A percentile compares a stretch with the other conserved stretches of the same genome.
These are phyloP conservation scores for Amphichorda felina DNA, from an alignment of 2,329 filamentous ascomycete genomes.

Conservation along the genomic window DNA sequence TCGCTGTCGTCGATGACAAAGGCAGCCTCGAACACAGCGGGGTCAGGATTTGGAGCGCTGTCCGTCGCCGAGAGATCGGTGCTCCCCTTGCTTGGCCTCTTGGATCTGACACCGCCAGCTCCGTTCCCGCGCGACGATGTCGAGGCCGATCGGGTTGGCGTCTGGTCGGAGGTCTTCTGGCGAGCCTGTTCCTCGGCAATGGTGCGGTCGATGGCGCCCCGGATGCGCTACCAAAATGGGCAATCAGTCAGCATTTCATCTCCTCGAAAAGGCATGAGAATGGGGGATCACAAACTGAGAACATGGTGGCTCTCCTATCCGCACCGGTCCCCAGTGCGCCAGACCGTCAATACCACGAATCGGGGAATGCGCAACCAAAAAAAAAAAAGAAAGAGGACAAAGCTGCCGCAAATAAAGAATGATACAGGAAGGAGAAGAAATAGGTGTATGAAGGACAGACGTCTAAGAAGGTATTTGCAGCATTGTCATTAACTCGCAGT, in stretches of 20 bases:
- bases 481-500: too few relatives aligned
- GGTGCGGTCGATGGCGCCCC: slow-evolving; percentile 73
- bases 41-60: slow-evolving; percentile 52
- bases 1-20: slow-evolving; percentile 83
- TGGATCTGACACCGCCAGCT: slow-evolving; percentile 22
- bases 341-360: not conserved
- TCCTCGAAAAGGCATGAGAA: not conserved
- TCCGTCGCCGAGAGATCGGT: slow-evolving; percentile 17
- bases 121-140: slow-evolving; percentile 26
- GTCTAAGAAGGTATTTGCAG: not conserved
- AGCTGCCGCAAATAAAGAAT: not conserved
- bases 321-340: not conserved
- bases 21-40: slow-evolving; percentile 75
- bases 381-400: not conserved
- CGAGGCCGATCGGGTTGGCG: slow-evolving; percentile 22
- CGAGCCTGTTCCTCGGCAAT: slow-evolving; percentile 89
- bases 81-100: slow-evolving; percentile 25
- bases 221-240: slow-evolving; percentile 55
- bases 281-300: not conserved
- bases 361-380: not conserved
- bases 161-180: slow-evolving; percentile 31
- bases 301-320: not conserved
- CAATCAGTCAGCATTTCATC: not conserved
- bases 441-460: not conserved
- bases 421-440: not conserved